phyloP scores from a whole-genome alignment of 2,329 filamentous ascomycete genomes.

The Aspergillus eucalypticola region DNA sequence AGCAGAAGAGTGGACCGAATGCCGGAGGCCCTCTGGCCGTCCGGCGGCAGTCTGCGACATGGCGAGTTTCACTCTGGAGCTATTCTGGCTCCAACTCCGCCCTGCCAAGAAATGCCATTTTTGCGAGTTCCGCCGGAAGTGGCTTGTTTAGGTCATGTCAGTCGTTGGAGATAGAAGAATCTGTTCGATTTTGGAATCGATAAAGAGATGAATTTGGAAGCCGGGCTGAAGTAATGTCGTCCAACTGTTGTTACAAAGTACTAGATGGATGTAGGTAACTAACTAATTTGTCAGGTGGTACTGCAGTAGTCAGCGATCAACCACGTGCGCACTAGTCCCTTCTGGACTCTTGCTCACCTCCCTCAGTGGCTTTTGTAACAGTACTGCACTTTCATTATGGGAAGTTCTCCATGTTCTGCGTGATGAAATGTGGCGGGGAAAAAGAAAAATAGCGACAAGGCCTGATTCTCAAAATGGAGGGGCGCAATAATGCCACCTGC shows the following conservation, averaged over 20 bases:
- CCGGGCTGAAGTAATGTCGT: too few relatives aligned
- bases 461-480: neutral
- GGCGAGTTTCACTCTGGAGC: conserved; percentile 29
- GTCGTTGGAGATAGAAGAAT: too few relatives aligned
- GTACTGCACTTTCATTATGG: neutral
- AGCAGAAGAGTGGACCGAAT: conserved; percentile 13
- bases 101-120: conserved; percentile 22
- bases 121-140: neutral
- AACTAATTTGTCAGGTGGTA: too few relatives aligned
- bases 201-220: too few relatives aligned
- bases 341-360: neutral
- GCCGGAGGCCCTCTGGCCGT: conserved; percentile 18
- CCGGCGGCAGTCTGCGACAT: conserved; percentile 31
- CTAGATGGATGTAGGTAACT: too few relatives aligned
- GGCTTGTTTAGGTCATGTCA: neutral
- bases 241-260: too few relatives aligned
- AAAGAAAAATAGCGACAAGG: neutral
- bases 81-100: conserved; percentile 16
- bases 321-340: neutral
- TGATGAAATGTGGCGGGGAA: neutral
- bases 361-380: too few relatives aligned
- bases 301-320: neutral
- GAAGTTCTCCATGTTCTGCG: neutral
- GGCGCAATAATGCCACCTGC: neutral
- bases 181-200: too few relatives aligned